Base-by-base conservation (phyloP, 179 eudicot genomes). In the Spinacia oleracea region DNA sequence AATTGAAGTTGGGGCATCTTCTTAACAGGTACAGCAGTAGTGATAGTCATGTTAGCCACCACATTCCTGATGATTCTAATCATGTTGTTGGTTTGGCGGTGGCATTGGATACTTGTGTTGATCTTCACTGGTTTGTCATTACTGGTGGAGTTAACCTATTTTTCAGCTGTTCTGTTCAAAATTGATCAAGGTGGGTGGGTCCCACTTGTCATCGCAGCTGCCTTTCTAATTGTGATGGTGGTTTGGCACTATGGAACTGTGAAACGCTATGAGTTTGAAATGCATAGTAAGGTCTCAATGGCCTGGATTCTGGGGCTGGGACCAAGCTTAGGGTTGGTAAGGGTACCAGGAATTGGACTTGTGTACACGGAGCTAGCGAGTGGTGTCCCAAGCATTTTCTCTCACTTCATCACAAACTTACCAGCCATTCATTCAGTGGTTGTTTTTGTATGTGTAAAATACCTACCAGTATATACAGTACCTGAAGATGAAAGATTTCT, bases 101-200 rank as follows among this genome's bases (percentile, higher is more conserved):
- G 97, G 83, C 99, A 96, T 46, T 96, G 99, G 99, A 75, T 86
- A 29, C 83, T 90, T 0, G 99, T 93, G 9, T 68, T 91, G n/a
- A 64, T 96, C 78, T 93, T 96, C 88, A 90, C 99, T 18, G 75
- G 75, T 81, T 77, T 91, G 34, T 96, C 99, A 45, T 88, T 96
- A 46, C 29, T 87, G 32, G 93, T 93, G 34, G 99, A 96, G 67
- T 78, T 90, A 58, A 91, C 94, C 6, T 96, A 91, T 85, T 91
- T 96, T 89, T 93, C 97, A 0, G 98, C 98, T 2, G 94, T 96
- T 25, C 90, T 96, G 23, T 89, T 96, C 86, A 96, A 96, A 84
- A 78, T 96, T 23, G 90, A 93, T 78, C 99, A 96, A 80, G 99
- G 99, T 18, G 99, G 99, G 38, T 96, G 99, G 99, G 96, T 96